A percentile compares a stretch with the other conserved stretches of the same genome.
phyloP scores from a whole-genome alignment of 495 filamentous ascomycete species.

The Penicillium canariense region DNA sequence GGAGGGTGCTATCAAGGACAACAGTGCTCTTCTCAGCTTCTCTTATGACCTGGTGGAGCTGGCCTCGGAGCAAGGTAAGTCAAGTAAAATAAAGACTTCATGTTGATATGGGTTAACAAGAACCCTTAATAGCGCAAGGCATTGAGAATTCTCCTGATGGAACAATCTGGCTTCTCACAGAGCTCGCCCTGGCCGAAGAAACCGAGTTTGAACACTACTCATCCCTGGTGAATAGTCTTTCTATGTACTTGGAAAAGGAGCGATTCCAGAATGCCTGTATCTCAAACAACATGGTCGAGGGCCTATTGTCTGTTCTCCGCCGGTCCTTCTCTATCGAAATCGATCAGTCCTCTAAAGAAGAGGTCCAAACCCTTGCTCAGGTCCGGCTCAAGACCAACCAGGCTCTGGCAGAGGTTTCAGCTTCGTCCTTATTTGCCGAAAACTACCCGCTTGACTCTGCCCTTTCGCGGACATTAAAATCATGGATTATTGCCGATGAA shows the following conservation, averaged over 20 bases:
- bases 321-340: constrained; percentile 31
- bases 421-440: constrained; percentile 52
- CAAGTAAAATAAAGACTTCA: background rate
- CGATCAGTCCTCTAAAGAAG: constrained; percentile 40
- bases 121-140: constrained; percentile 28
- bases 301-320: constrained; percentile 31
- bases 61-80: constrained; percentile 41
- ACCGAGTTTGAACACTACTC: constrained; percentile 33
- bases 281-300: constrained; percentile 31
- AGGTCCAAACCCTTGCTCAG: constrained; percentile 51
- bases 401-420: constrained; percentile 62
- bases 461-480: constrained; percentile 52
- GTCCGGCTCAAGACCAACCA: constrained; percentile 55
- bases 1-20: constrained; percentile 31
- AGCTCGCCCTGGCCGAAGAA: constrained; percentile 27
- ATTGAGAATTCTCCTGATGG: constrained; percentile 40
- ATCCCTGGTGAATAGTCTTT: constrained; percentile 32
- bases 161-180: constrained; percentile 38
- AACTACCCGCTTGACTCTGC: constrained; percentile 47
- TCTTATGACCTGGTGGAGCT: constrained; percentile 42
- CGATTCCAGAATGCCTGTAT: constrained; percentile 43
- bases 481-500: constrained; percentile 50
- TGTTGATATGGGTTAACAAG: background rate
- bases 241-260: constrained; percentile 37
- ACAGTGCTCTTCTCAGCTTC: constrained; percentile 37